Evolutionary conservation across 179 eudicot species (phyloP).

Genomic region (Sideroxylon spinosum): DNA sequence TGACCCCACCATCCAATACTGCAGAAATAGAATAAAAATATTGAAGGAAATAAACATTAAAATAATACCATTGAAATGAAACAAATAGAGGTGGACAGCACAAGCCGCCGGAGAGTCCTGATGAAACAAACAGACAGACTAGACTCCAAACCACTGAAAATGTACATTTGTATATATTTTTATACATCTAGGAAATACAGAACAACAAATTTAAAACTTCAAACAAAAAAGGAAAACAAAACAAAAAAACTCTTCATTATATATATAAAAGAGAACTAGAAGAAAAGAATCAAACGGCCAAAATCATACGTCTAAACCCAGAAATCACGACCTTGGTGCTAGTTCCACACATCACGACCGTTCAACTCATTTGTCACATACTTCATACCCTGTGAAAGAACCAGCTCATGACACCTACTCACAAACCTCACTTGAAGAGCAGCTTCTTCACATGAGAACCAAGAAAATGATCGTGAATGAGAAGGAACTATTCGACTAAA

Average conservation of each 20-base stretch:
- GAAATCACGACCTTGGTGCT: conserved; percentile 4
- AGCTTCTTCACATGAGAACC: conserved; percentile 9
- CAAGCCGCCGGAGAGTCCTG: not conserved
- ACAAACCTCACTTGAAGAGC: conserved; percentile 8
- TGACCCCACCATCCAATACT: no score
- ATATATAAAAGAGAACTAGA: not conserved
- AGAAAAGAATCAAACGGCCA: conserved; percentile 8
- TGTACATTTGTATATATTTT: conserved; percentile 9
- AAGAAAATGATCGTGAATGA: conserved; percentile 4
- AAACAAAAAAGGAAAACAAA: not conserved
- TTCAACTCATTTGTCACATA: conserved; percentile 2
- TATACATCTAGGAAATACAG: conserved; percentile 16
- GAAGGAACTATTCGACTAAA: conserved; percentile 11
- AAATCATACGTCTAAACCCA: conserved; percentile 17
- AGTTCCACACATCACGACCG: conserved; percentile 6
- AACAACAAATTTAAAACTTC: not conserved
- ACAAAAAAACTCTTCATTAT: not conserved
- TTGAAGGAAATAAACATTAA: not conserved
- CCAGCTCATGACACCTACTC: not conserved
- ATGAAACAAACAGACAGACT: not conserved
- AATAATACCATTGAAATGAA: not conserved
- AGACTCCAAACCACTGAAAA: not conserved
- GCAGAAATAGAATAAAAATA: no score
- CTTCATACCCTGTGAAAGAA: not conserved
- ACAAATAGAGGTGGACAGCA: not conserved